These are phyloP conservation scores for Chalciporus piperatoides DNA, from an alignment of 1,284 basidiomycete species.

Conservation along the genomic window DNA sequence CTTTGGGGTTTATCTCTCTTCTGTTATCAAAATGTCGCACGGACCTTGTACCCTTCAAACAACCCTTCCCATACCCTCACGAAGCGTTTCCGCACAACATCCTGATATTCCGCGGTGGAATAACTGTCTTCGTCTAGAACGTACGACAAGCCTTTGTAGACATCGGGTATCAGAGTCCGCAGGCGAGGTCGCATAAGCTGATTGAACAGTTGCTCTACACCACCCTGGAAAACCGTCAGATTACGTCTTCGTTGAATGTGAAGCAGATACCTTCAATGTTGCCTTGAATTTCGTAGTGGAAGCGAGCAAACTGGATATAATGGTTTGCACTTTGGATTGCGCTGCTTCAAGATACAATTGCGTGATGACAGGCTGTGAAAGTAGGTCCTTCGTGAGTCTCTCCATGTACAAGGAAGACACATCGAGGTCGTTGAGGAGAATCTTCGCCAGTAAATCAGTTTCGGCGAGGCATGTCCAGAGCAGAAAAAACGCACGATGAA, in stretches of 20 bases:
- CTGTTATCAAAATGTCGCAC: constrained; percentile 13
- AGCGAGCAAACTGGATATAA: constrained; percentile 48
- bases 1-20: constrained; percentile 6
- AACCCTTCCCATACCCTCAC: constrained; percentile 81
- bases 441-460: constrained; percentile 43
- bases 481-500: constrained; percentile 67
- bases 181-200: constrained; percentile 85
- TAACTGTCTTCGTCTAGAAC: constrained; percentile 87
- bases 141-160: constrained; percentile 89
- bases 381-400: constrained; percentile 69
- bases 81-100: constrained; percentile 86
- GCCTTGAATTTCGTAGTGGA: constrained; percentile 65
- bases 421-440: constrained; percentile 86
- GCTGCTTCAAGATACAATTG: constrained; percentile 72
- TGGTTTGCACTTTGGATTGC: constrained; percentile 43
- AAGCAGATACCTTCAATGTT: constrained; percentile 56
- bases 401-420: constrained; percentile 84
- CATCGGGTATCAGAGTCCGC: constrained; percentile 78
- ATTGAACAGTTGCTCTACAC: constrained; percentile 92
- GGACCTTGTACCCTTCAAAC: constrained; percentile 81
- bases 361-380: constrained; percentile 50
- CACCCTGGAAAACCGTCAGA: constrained; percentile 47
- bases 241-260: neutral
- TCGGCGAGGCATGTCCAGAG: neutral
- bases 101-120: constrained; percentile 78